These are phyloP conservation scores for Arachis stenosperma DNA, from an alignment of 306 rosid genomes.

Conservation along the genomic window DNA sequence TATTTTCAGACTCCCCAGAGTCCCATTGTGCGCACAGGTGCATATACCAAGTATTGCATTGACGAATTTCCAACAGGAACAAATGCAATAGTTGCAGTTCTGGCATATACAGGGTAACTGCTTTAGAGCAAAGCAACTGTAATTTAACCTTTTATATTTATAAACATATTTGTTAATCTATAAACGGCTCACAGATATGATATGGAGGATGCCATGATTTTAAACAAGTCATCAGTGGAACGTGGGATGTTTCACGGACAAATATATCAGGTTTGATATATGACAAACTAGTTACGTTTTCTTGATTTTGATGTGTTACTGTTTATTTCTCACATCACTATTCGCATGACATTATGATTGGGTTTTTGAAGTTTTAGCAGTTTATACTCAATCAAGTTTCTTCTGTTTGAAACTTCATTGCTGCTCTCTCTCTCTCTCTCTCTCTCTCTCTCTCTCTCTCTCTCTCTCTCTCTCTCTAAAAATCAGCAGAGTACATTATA, in stretches of 20 bases:
- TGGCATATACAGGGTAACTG: conserved; percentile 93
- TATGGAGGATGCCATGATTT: conserved; percentile 99
- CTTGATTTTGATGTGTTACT: conserved; percentile 3
- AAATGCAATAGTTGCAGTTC: conserved; percentile 94
- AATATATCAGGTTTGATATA: conserved; percentile 78
- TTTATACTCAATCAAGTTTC: conserved; percentile 1
- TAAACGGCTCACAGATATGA: conserved; percentile 65
- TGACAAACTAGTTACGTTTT: conserved; percentile 23
- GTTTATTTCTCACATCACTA: conserved; percentile 1
- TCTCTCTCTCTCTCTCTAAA: no score
- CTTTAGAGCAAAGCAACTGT: conserved; percentile 30
- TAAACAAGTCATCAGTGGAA: conserved; percentile 92
- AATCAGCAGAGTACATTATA: no score
- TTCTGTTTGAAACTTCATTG: conserved; percentile 4
- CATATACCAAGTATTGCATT: conserved; percentile 66
- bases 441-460: background rate
- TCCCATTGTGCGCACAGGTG: conserved; percentile 85
- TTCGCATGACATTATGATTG: conserved; percentile 26
- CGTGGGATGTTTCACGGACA: conserved; percentile 98
- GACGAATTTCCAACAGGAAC: conserved; percentile 94
- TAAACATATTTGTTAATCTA: conserved; percentile 33
- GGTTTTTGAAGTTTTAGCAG: conserved; percentile 28
- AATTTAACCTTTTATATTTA: conserved; percentile 29
- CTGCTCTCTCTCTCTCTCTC: background rate
- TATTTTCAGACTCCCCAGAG: conserved; percentile 84